Conservation (phyloP, 169 alveolate genomes). For the Plasmodium gallinaceum region DNA sequence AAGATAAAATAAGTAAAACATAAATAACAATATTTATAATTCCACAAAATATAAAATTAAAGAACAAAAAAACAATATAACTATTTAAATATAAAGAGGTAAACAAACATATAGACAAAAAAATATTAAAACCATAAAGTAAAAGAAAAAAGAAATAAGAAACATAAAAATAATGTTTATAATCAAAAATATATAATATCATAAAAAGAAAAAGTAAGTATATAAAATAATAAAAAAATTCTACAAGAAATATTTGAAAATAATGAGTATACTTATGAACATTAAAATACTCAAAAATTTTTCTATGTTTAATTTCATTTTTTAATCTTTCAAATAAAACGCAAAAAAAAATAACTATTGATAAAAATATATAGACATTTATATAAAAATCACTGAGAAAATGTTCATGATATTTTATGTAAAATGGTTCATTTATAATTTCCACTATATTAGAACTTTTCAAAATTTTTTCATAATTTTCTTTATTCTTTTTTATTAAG, state of each 20-base stretch:
- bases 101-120: constrained; percentile 50
- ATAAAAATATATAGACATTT: constrained; percentile 61
- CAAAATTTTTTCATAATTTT: background rate
- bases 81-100: constrained; percentile 62
- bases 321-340: constrained; percentile 64
- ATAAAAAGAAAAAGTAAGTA: constrained; percentile 28
- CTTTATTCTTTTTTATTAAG: background rate
- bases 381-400: constrained; percentile 68
- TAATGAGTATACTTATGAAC: constrained; percentile 50
- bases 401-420: constrained; percentile 55
- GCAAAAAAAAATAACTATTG: constrained; percentile 68
- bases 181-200: constrained; percentile 41
- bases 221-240: constrained; percentile 43
- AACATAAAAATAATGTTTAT: constrained; percentile 17
- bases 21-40: constrained; percentile 44
- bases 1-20: constrained; percentile 51
- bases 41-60: constrained; percentile 73
- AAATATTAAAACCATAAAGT: constrained; percentile 55
- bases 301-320: constrained; percentile 61
- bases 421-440: constrained; percentile 49
- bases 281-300: constrained; percentile 39
- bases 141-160: constrained; percentile 48
- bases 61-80: constrained; percentile 50
- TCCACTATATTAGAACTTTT: constrained; percentile 3
- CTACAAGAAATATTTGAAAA: constrained; percentile 38